phyloP scores from a whole-genome alignment of 2,329 filamentous ascomycete genomes.

The Calonectria pauciramosa region DNA sequence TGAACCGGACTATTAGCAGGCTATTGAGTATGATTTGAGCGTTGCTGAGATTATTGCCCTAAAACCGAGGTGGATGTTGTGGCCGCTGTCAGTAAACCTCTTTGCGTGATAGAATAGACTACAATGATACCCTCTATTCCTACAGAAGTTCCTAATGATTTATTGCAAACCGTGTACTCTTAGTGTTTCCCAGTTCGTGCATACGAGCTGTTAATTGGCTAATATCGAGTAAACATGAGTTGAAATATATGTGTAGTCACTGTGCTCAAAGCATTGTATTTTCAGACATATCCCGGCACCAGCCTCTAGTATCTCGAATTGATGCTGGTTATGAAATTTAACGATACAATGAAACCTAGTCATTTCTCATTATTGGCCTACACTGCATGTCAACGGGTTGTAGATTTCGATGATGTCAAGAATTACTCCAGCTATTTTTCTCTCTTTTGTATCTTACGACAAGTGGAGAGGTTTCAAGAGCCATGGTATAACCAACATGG shows the following conservation, averaged over 20 bases:
- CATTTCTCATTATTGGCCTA: neutral
- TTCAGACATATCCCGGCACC: no score
- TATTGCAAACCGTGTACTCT: neutral
- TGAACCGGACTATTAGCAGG: neutral
- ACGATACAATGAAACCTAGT: no score
- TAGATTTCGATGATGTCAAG: no score
- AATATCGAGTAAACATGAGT: neutral
- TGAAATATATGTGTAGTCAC: neutral
- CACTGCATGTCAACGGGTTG: no score
- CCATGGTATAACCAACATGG: no score
- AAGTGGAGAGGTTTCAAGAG: no score
- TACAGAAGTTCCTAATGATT: conserved; percentile 31
- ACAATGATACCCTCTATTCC: conserved; percentile 45
- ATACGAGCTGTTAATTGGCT: neutral
- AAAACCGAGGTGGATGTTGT: neutral
- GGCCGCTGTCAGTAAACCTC: conserved; percentile 8
- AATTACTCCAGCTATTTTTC: neutral
- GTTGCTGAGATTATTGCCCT: neutral
- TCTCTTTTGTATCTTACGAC: neutral
- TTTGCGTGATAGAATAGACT: conserved; percentile 35
- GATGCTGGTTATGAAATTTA: neutral
- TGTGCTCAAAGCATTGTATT: neutral
- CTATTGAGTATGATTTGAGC: neutral
- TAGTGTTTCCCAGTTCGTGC: no score
- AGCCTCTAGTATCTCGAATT: no score